phyloP scores from a whole-genome alignment of 768 basidiomycete species.

The Lyophyllum semitale region DNA sequence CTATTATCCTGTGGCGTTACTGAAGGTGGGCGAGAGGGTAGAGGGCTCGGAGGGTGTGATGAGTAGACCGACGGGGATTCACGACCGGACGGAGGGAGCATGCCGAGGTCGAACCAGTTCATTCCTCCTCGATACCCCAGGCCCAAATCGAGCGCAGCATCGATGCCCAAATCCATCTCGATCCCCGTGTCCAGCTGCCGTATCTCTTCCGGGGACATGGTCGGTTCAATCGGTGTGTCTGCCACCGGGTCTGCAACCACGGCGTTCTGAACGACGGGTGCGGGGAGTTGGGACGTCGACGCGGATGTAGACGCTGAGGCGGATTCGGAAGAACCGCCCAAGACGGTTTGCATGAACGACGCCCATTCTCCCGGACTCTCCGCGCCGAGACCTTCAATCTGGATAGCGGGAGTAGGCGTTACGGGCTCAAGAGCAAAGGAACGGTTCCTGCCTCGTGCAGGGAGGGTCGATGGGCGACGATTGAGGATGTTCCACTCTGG shows the following conservation, averaged over 20 bases:
- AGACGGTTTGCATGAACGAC: slow-evolving; percentile 39
- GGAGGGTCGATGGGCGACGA: slow-evolving; percentile 34
- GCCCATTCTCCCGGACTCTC: slow-evolving; percentile 43
- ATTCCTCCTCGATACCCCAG: slow-evolving; percentile 37
- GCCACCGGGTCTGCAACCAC: background rate
- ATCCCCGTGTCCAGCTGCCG: slow-evolving; percentile 34
- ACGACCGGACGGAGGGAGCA: slow-evolving; percentile 36
- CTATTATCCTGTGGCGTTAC: slow-evolving; percentile 15
- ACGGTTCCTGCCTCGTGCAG: slow-evolving; percentile 9
- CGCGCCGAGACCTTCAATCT: slow-evolving; percentile 32
- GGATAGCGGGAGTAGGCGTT: slow-evolving; percentile 23
- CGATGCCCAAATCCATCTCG: slow-evolving; percentile 38
- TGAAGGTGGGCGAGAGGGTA: slow-evolving; percentile 30
- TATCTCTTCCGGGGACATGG: slow-evolving; percentile 38
- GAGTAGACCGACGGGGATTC: slow-evolving; percentile 40
- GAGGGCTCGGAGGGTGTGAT: slow-evolving; percentile 31
- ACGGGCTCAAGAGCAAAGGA: slow-evolving; percentile 4
- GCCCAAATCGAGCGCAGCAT: slow-evolving; percentile 40
- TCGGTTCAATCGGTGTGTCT: slow-evolving; percentile 12
- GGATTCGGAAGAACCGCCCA: slow-evolving; percentile 25
- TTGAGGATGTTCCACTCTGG: slow-evolving; percentile 43
- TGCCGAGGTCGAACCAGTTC: slow-evolving; percentile 41
- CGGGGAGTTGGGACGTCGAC: slow-evolving; percentile 8
- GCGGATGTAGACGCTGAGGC: slow-evolving; percentile 15
- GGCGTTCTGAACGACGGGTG: background rate